Conservation (phyloP, 1,284 basidiomycete genomes). For the Apiotrichum veenhuisii region DNA sequence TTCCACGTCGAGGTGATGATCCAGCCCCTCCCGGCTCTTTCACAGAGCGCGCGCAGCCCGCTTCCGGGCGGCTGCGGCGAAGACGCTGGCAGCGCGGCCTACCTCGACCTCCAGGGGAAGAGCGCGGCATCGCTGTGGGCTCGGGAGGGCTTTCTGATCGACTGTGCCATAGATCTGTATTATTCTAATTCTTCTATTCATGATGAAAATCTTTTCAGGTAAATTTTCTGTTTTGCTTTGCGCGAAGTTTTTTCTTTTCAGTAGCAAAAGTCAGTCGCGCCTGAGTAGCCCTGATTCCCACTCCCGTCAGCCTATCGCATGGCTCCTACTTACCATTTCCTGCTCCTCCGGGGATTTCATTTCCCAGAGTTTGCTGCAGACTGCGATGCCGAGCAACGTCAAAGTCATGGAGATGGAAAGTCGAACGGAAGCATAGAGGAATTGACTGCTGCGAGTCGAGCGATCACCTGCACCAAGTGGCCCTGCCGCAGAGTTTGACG, state of each 20-base stretch:
- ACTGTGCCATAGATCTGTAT: constrained; percentile 16
- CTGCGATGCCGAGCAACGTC: too few relatives aligned
- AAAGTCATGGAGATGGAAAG: too few relatives aligned
- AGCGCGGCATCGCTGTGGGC: constrained; percentile 33
- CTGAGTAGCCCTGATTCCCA: not conserved
- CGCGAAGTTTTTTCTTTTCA: not conserved
- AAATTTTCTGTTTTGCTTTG: not conserved
- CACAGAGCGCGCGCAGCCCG: constrained; percentile 37
- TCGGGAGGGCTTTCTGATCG: constrained; percentile 50
- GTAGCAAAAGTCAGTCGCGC: too few relatives aligned
- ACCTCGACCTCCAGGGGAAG: constrained; percentile 25
- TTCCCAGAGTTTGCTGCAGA: too few relatives aligned
- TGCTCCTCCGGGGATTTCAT: too few relatives aligned
- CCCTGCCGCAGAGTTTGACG: too few relatives aligned
- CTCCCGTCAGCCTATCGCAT: too few relatives aligned
- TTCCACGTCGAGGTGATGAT: constrained; percentile 51
- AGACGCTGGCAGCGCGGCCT: constrained; percentile 44
- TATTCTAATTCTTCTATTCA: not conserved
- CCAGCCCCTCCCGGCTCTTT: constrained; percentile 47
- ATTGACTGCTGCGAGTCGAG: too few relatives aligned
- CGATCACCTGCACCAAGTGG: too few relatives aligned
- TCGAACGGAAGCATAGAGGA: too few relatives aligned
- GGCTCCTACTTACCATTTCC: too few relatives aligned
- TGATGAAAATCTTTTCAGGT: too few relatives aligned
- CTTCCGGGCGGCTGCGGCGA: constrained; percentile 32